phyloP scores from a whole-genome alignment of 2,329 filamentous ascomycete genomes.

The Sordariomycetes sp. region DNA sequence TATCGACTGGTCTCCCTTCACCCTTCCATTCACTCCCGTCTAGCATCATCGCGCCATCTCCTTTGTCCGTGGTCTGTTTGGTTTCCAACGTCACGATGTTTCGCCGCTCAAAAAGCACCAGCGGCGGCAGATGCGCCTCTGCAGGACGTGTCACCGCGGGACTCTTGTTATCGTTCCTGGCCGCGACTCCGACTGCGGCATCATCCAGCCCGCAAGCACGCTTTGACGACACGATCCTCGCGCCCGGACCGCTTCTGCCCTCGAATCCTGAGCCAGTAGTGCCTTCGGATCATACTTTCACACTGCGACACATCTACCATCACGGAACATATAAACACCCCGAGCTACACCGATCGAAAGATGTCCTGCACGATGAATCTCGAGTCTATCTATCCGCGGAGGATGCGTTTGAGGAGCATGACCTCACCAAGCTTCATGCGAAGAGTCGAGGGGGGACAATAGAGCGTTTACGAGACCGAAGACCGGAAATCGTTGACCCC shows the following conservation, averaged over 20 bases:
- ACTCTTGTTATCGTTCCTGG: conserved; percentile 58
- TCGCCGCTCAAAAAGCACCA: conserved; percentile 5
- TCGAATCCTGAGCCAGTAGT: conserved; percentile 2
- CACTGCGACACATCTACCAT: conserved; percentile 83
- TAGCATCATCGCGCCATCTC: neutral
- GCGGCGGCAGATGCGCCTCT: conserved; percentile 35
- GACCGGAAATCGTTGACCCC: conserved; percentile 66
- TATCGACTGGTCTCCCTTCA: neutral
- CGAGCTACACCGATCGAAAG: conserved; percentile 64
- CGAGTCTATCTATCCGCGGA: conserved; percentile 53
- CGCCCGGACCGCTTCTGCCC: conserved; percentile 4
- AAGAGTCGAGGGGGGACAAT: conserved; percentile 62
- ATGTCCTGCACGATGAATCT: conserved; percentile 49
- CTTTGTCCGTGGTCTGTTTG: neutral
- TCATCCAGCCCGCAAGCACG: no score
- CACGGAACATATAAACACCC: conserved; percentile 79
- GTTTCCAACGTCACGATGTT: no score
- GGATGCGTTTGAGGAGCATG: conserved; percentile 42
- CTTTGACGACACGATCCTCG: neutral
- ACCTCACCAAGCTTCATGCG: conserved; percentile 44
- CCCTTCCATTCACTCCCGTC: neutral
- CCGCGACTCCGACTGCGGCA: conserved; percentile 38
- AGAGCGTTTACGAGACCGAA: conserved; percentile 71
- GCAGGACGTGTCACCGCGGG: conserved; percentile 53
- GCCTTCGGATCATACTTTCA: conserved; percentile 50